phyloP scores from a whole-genome alignment of 495 filamentous ascomycete genomes.

The Xylaria scruposa region DNA sequence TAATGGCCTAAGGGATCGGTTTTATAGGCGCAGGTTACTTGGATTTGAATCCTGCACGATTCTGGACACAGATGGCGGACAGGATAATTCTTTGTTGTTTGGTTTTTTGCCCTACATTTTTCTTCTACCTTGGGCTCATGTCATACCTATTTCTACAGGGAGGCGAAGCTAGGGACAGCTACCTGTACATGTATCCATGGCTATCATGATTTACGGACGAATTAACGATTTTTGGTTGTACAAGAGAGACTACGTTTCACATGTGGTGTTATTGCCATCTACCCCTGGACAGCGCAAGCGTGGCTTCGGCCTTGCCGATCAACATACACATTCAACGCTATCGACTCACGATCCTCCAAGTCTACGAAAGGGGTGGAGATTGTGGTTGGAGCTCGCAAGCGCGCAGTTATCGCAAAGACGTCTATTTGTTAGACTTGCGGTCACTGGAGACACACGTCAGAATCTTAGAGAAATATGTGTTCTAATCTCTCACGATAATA shows the following conservation, averaged over 20 bases:
- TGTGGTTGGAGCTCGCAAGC: neutral
- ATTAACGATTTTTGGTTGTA: slow-evolving; percentile 11
- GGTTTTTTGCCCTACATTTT: neutral
- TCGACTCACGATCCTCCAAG: slow-evolving; percentile 9
- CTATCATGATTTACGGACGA: slow-evolving; percentile 22
- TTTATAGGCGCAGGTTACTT: slow-evolving; percentile 21
- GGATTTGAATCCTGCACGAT: slow-evolving; percentile 24
- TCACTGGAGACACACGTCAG: neutral
- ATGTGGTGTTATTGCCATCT: neutral
- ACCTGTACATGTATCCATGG: slow-evolving; percentile 5
- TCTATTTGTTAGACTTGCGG: neutral
- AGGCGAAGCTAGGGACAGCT: neutral
- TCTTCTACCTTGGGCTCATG: neutral
- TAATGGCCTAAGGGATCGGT: neutral
- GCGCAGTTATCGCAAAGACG: neutral
- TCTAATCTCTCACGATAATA: neutral
- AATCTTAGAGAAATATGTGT: neutral
- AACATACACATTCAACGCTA: neutral
- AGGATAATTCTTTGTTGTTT: neutral
- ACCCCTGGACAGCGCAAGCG: neutral
- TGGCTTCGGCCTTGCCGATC: slow-evolving; percentile 26
- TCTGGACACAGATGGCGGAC: slow-evolving; percentile 8
- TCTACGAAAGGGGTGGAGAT: neutral
- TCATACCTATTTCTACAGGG: slow-evolving; percentile 14
- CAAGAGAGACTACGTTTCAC: neutral